Evolutionary conservation across 805 yeast species (phyloP).

Genomic region (Yamadazyma phyllophila): DNA sequence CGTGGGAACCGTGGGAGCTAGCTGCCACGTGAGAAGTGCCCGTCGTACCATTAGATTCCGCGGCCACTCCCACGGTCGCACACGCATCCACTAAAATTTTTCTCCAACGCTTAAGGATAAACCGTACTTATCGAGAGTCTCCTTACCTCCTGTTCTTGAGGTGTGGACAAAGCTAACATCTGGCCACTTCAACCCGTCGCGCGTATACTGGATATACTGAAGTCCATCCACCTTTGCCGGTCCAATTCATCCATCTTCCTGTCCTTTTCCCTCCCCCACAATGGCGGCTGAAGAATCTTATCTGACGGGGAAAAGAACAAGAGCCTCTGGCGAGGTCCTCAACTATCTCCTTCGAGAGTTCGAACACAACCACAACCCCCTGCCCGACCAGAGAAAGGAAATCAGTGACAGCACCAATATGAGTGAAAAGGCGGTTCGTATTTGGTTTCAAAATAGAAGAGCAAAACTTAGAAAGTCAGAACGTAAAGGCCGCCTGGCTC

Average conservation of each 20-base stretch:
- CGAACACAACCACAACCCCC: conserved; percentile 70
- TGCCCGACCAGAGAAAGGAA: conserved; percentile 64
- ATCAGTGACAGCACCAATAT: conserved; percentile 72
- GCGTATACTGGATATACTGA: too few relatives aligned
- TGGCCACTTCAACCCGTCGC: too few relatives aligned
- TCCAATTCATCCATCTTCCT: background rate
- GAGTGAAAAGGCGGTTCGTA: conserved; percentile 85
- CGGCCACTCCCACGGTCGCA: background rate
- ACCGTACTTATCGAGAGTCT: too few relatives aligned
- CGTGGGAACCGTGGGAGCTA: too few relatives aligned
- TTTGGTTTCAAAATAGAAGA: conserved; percentile 90
- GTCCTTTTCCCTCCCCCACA: background rate
- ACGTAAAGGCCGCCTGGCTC: conserved; percentile 35
- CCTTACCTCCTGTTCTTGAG: too few relatives aligned
- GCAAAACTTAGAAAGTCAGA: conserved; percentile 73
- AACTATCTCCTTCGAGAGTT: conserved; percentile 68
- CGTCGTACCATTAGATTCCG: too few relatives aligned
- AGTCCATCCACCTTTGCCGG: background rate
- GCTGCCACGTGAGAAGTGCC: background rate
- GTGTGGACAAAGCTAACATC: too few relatives aligned
- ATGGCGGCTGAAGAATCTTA: conserved; percentile 5
- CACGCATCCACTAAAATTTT: conserved; percentile 6
- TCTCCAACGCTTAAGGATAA: background rate
- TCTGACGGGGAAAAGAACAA: conserved; percentile 39
- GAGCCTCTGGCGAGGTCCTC: conserved; percentile 81